Conservation (phyloP, 225 moss, liverwort and hornwort species). For the Pseudoscleropodium purum region DNA sequence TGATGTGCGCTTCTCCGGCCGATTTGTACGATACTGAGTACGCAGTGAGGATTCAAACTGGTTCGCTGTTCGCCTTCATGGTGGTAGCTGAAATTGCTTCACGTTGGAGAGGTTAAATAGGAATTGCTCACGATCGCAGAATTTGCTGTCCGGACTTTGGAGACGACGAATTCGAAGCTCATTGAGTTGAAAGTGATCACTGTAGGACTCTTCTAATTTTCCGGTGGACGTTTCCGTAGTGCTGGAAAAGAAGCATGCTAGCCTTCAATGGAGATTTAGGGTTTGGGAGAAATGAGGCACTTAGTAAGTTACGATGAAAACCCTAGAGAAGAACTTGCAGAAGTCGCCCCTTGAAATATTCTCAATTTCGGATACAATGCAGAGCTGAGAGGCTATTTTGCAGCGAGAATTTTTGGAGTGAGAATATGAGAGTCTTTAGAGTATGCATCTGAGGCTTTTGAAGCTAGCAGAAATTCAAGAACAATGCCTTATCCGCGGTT, state of each 20-base stretch:
- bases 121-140: background rate
- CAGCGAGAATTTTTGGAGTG: background rate
- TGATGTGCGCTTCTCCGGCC: background rate
- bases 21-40: background rate
- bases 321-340: slow-evolving; percentile 14
- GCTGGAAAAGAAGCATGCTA: background rate
- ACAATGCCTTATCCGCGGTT: background rate
- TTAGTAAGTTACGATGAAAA: slow-evolving; percentile 17
- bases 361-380: background rate
- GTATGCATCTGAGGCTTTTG: background rate
- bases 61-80: background rate
- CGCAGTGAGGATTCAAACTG: background rate
- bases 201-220: background rate
- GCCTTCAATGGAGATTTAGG: slow-evolving; percentile 10
- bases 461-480: background rate
- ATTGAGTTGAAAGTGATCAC: background rate
- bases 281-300: background rate
- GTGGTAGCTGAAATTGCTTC: background rate
- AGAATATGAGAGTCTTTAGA: background rate
- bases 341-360: background rate
- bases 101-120: background rate
- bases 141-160: background rate
- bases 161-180: background rate
- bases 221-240: background rate
- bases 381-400: background rate